Percentiles rank a stretch among this genome's conserved stretches.
Evolutionary conservation across 192 early-diverging fungal species (phyloP).

Genomic region (Oehlia diaphana): DNA sequence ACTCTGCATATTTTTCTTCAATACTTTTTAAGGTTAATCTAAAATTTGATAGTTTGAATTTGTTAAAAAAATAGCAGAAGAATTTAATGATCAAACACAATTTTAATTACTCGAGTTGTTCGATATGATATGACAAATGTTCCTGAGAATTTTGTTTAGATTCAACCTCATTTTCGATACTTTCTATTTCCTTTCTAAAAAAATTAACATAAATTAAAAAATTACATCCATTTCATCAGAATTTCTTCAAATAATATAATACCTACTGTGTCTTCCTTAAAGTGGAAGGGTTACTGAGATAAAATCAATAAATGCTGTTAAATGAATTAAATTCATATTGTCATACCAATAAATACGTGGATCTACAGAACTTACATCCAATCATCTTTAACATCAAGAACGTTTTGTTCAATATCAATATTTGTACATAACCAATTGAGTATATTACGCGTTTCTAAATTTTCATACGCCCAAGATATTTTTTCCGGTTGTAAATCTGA

Average conservation of each 20-base stretch:
- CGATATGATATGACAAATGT: background rate
- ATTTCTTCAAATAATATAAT: background rate
- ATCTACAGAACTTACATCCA: background rate
- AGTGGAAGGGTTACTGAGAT: background rate
- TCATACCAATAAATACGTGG: background rate
- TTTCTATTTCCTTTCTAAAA: constrained; percentile 7
- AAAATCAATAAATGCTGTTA: background rate
- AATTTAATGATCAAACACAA: background rate
- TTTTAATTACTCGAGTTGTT: constrained; percentile 8
- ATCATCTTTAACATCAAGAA: constrained; percentile 1
- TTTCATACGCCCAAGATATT: constrained; percentile 23
- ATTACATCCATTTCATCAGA: no score
- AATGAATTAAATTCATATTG: no score
- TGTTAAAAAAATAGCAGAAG: background rate
- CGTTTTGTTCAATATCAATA: constrained; percentile 28
- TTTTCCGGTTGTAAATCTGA: constrained; percentile 24
- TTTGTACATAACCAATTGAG: constrained; percentile 25
- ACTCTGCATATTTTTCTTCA: background rate
- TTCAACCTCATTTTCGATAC: constrained; percentile 6
- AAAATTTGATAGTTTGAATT: background rate
- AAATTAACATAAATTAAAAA: background rate
- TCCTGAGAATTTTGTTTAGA: background rate
- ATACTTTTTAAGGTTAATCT: constrained; percentile 8
- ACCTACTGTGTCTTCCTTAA: background rate
- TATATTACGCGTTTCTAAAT: background rate